Conservation (phyloP, 2,329 filamentous ascomycete species). For the Thermothelomyces thermophilus region DNA sequence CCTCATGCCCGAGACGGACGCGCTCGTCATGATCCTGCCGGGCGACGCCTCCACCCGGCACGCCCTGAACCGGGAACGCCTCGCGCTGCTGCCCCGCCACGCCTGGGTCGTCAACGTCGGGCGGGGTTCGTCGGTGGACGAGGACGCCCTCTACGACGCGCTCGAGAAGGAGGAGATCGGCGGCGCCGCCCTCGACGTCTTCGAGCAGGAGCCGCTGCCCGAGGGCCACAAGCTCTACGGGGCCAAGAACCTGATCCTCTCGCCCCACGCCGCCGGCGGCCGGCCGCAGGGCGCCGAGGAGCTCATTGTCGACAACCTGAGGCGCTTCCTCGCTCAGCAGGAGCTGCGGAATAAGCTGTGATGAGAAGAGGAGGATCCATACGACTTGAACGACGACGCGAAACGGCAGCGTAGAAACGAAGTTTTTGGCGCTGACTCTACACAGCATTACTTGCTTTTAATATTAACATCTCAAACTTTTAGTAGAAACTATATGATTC, state of each 20-base stretch:
- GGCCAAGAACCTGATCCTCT: slow-evolving; percentile 46
- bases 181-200: slow-evolving; percentile 34
- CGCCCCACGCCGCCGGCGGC: slow-evolving; percentile 53
- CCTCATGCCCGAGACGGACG: slow-evolving; percentile 52
- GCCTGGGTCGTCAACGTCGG: slow-evolving; percentile 50
- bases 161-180: slow-evolving; percentile 27
- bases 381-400: no score
- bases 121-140: slow-evolving; percentile 32
- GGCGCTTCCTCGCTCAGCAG: slow-evolving; percentile 53
- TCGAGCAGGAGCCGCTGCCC: slow-evolving; percentile 39
- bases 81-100: slow-evolving; percentile 50
- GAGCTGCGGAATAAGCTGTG: slow-evolving; percentile 45
- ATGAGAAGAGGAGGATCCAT: background rate
- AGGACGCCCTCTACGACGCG: slow-evolving; percentile 30
- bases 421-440: no score
- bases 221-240: slow-evolving; percentile 41
- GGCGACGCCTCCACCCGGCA: slow-evolving; percentile 50
- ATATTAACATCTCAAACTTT: no score
- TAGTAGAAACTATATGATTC: no score
- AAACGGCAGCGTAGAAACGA: no score
- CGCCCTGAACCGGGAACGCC: slow-evolving; percentile 47
- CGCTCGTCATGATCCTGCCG: slow-evolving; percentile 61
- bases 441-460: no score
- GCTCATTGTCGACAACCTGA: slow-evolving; percentile 55
- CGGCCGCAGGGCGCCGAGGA: slow-evolving; percentile 54